These are phyloP conservation scores for Musa balbisiana DNA, from an alignment of 202 grass and related monocot genomes.

Conservation along the genomic window DNA sequence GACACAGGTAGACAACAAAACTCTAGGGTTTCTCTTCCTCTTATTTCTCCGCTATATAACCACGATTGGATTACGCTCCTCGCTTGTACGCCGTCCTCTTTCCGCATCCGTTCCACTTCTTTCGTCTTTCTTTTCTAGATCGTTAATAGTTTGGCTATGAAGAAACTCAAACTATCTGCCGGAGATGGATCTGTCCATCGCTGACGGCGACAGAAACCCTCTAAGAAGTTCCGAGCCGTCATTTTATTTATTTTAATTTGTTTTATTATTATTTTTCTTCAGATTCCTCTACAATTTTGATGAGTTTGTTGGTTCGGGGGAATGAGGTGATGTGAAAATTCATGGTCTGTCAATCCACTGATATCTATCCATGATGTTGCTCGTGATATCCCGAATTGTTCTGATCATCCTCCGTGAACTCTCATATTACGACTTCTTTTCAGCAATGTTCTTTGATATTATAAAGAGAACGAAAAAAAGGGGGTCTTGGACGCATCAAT, in stretches of 20 bases:
- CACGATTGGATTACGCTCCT: background rate
- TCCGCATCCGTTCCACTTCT: background rate
- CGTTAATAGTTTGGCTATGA: background rate
- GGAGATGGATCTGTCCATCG: background rate
- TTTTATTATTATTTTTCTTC: background rate
- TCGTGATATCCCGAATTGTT: constrained; percentile 22
- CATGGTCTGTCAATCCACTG: constrained; percentile 28
- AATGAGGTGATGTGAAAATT: constrained; percentile 15
- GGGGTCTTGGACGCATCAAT: no score
- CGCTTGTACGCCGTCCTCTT: background rate
- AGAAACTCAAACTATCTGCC: background rate
- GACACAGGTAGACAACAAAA: background rate
- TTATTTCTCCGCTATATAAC: background rate
- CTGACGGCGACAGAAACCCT: constrained; percentile 8
- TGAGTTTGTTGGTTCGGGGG: background rate
- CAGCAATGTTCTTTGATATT: no score
- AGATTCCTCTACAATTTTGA: background rate
- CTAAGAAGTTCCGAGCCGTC: constrained; percentile 20
- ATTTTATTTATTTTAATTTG: background rate
- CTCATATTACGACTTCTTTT: no score
- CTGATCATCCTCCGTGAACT: constrained; percentile 3
- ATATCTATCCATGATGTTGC: constrained; percentile 3
- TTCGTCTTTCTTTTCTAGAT: no score
- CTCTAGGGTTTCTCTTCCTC: background rate
- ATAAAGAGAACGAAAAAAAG: no score